Conservation (phyloP, 345 rosid genomes). For the Kernera saxatilis region DNA sequence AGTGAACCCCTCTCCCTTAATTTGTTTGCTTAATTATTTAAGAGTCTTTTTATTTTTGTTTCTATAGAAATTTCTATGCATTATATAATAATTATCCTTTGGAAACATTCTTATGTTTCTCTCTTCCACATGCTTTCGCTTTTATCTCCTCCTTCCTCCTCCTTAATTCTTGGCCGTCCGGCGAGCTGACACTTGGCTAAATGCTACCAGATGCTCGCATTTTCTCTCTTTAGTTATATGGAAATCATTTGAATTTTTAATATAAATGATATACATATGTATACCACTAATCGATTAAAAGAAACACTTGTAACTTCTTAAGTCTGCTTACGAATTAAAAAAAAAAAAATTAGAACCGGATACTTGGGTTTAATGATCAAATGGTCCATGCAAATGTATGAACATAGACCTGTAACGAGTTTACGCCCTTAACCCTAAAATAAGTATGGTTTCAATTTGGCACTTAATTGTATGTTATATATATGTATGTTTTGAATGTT, state of each 20-base stretch:
- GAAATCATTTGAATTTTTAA: neutral
- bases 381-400: neutral
- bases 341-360: neutral
- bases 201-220: neutral
- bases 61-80: neutral
- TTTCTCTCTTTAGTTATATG: neutral
- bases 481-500: neutral
- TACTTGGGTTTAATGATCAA: neutral
- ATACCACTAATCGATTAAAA: neutral
- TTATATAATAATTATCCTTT: neutral
- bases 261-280: neutral
- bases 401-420: neutral
- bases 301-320: neutral
- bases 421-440: neutral
- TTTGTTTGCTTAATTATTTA: conserved; percentile 14
- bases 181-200: conserved; percentile 1
- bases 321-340: no score
- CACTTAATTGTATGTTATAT: neutral
- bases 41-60: neutral
- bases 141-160: conserved; percentile 16
- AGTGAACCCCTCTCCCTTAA: conserved; percentile 19
- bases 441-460: neutral
- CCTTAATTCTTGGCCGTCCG: conserved; percentile 11
- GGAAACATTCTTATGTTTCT: conserved; percentile 29
- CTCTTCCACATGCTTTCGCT: conserved; percentile 25